A percentile compares a stretch with the other conserved stretches of the same genome.
phyloP scores from a whole-genome alignment of 2,329 filamentous ascomycete species.

The Domatiomyces globalis region DNA sequence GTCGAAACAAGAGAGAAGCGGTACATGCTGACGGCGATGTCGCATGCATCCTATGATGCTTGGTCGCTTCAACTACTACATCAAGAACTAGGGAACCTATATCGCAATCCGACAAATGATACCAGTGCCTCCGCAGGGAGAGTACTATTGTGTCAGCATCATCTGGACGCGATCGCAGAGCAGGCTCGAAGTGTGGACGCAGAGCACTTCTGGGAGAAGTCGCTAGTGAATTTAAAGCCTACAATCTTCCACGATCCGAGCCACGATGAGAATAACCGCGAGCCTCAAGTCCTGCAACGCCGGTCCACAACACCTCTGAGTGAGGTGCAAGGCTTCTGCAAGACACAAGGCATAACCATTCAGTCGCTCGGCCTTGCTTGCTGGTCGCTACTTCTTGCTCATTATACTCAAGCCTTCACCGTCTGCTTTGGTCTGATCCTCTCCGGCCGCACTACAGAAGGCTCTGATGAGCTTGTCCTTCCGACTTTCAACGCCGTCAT shows the following conservation, averaged over 20 bases:
- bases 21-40: conserved; percentile 51
- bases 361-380: conserved; percentile 64
- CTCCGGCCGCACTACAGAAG: conserved; percentile 66
- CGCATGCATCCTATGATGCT: conserved; percentile 82
- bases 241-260: background rate
- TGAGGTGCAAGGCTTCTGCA: conserved; percentile 48
- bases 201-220: conserved; percentile 55
- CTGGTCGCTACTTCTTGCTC: conserved; percentile 59
- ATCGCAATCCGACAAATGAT: background rate
- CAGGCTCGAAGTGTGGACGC: conserved; percentile 35
- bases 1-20: background rate
- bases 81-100: conserved; percentile 32
- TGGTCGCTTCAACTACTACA: conserved; percentile 68
- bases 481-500: conserved; percentile 87
- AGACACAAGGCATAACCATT: conserved; percentile 50
- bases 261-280: background rate
- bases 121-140: background rate
- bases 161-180: conserved; percentile 43
- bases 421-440: conserved; percentile 71
- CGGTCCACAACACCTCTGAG: conserved; percentile 30
- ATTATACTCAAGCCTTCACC: conserved; percentile 50
- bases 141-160: conserved; percentile 16
- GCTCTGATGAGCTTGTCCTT: conserved; percentile 56
- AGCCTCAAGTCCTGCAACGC: conserved; percentile 32
- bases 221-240: conserved; percentile 32